Evolutionary conservation across 768 basidiomycete genomes (phyloP), one percentile per base, ranked within the genome.

Genomic region (Polyporus arcularius): DNA sequence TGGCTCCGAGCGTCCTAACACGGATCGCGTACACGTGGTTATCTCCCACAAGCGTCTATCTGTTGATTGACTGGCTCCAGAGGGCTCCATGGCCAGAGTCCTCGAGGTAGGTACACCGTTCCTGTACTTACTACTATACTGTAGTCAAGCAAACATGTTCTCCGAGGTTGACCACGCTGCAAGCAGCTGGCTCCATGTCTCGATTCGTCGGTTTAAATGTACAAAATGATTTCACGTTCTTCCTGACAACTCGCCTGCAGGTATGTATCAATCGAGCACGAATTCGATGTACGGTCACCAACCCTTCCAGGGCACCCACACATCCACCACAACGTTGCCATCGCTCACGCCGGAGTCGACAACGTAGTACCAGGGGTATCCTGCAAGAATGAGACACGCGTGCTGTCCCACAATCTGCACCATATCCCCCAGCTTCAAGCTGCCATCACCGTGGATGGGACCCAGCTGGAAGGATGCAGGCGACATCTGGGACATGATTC

Each of bases 251-350:
- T 26, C 21, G 16, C 39, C 42, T 39, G 31, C 31, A 52, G 14
- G 16, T 28, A 26, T 16, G n/a, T n/a, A 30, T 21, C 55, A 18
- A 16, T 15, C 50, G 10, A 16, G 26, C 21, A 46, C 18, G 5
- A 21, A 5, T 46, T 16, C 26, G 26, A 48, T 48, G 28, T 21
- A 31, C 18, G 42, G n/a, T 68, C 61, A 96, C 93, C 93, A 94
- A 0, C 92, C 92, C 73, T 94, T 96, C 90, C 92, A 93, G 7
- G 92, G 85, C 46, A 93, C 86, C 93, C 93, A 94, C 31, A 94
- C 76, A 72, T 94, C 92, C 18, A 87, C 84, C 8, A 93, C 85
- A 31, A 63, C 71, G 41, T 80, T 78, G 40, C 73, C 75, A 15
- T 81, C 81, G 21, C 74, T 78, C 32, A 76, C 70, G n/a, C 77